Evolutionary conservation across 805 yeast species (phyloP).

Genomic region (Jamesozyma rosinii): DNA sequence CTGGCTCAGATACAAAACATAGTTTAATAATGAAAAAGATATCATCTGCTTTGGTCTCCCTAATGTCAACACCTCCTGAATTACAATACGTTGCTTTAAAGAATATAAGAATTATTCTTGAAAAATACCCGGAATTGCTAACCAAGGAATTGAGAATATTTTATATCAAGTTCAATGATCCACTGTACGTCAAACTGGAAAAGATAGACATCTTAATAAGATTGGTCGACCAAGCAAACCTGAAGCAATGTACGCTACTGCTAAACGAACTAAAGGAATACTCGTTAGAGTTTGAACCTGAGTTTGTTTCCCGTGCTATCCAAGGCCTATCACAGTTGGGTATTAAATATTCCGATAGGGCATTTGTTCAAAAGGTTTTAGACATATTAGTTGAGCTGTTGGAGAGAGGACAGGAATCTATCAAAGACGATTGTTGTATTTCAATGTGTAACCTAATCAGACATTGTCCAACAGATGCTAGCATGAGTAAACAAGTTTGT

Average conservation of each 20-base stretch:
- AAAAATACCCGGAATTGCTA: conserved; percentile 74
- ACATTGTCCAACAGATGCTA: conserved; percentile 43
- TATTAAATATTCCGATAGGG: conserved; percentile 42
- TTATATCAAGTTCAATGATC: conserved; percentile 80
- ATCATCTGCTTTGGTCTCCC: conserved; percentile 77
- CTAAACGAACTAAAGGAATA: conserved; percentile 70
- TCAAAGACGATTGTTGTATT: conserved; percentile 49
- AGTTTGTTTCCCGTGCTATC: conserved; percentile 58
- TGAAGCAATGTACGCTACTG: conserved; percentile 45
- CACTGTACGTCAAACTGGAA: conserved; percentile 67
- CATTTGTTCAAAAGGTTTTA: conserved; percentile 44
- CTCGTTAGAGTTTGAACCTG: conserved; percentile 76
- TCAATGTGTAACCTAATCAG: conserved; percentile 60
- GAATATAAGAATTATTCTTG: conserved; percentile 81
- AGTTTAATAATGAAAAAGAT: conserved; percentile 50
- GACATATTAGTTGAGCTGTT: conserved; percentile 51
- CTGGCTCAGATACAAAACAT: conserved; percentile 15
- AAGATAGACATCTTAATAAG: conserved; percentile 68
- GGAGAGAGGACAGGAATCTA: conserved; percentile 50
- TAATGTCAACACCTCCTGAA: conserved; percentile 84
- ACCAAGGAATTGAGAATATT: conserved; percentile 78
- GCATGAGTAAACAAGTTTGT: conserved; percentile 21
- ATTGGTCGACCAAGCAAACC: conserved; percentile 43
- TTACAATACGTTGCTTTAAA: conserved; percentile 89
- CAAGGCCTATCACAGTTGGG: conserved; percentile 65